Evolutionary conservation across 2,329 filamentous ascomycete species (phyloP), one percentile per base, ranked within the genome.

Genomic region (Zalaria sp.): DNA sequence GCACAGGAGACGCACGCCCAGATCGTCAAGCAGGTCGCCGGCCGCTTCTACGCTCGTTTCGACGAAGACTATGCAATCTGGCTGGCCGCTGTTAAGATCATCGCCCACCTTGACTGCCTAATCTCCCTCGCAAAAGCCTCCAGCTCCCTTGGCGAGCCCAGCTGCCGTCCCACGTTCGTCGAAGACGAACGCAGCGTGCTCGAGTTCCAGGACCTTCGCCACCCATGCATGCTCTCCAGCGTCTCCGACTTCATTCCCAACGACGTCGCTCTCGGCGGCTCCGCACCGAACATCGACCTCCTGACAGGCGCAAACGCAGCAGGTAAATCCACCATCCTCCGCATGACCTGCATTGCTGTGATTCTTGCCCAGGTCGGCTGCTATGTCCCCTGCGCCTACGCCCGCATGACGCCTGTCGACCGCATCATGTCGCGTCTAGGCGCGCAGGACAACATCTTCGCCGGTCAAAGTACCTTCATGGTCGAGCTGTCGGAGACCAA

Each of bases 371-470:
- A 98, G 57, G 82, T 98, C 27, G 91, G 91, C 42, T 95, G 89
- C 60, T 83, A 93, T 51, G 77, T 98, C 1, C 91, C 91, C 1
- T 88, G 86, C 45, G 69, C 73, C 11, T 85, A 79, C 3, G 91
- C 91, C 1, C 78, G 73, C 3, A 71, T 98, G 36, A 96, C 89
- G 0, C 89, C 91, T 0, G 79, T 93, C 3, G 91, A 98, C 58
- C 84, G 91, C 42, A 96, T 98, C 68, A 98, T 98, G 91, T 96
- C 89, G 6, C 85, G 91, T 37, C 77, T 98, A 0, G 91, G 91
- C 6, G 91, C 91, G 38, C 94, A 96, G 55, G 91, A 98, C 75
- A 96, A 96, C 62, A 98, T 98, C 53, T 96, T 98, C 57, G 91
- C 89, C 1, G 85, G 89, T 0, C 91, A 98, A 61, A 93, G 85